These are phyloP conservation scores for Paraconiothyrium brasiliense DNA, from an alignment of 2,329 filamentous ascomycete species.

Conservation along the genomic window DNA sequence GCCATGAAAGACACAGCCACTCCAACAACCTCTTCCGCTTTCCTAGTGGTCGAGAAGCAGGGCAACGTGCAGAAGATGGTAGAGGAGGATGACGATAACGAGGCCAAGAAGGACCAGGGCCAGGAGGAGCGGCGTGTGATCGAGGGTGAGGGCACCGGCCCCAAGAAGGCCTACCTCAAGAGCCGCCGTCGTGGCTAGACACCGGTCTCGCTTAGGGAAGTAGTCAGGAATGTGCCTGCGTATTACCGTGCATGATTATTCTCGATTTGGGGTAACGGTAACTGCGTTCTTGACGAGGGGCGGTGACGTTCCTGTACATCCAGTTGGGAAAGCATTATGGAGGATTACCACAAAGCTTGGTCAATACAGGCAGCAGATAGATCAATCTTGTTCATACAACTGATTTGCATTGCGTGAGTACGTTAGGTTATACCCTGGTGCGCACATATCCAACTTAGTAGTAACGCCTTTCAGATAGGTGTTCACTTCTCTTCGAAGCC, in stretches of 20 bases:
- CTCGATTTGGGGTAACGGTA: neutral
- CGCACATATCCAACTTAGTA: neutral
- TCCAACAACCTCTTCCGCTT: too few species aligned
- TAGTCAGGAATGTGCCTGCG: too few species aligned
- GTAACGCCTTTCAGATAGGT: neutral
- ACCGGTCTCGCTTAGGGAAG: neutral
- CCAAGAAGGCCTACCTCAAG: neutral
- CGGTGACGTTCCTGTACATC: too few species aligned
- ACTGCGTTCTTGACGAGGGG: too few species aligned
- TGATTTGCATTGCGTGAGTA: neutral
- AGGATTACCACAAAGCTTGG: neutral
- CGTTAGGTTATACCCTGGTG: too few species aligned
- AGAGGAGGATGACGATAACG: neutral
- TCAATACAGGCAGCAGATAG: neutral
- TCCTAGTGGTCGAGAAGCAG: too few species aligned
- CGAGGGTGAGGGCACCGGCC: neutral
- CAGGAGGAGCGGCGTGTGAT: neutral
- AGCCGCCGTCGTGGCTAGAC: neutral
- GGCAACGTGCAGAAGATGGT: too few species aligned
- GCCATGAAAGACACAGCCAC: neutral
- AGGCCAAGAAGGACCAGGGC: neutral
- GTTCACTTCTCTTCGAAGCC: constrained; percentile 1
- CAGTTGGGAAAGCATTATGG: neutral
- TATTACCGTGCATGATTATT: neutral
- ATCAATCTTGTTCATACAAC: neutral